These are phyloP conservation scores for Aciculosporium take DNA, from an alignment of 2,329 filamentous ascomycete genomes.

Conservation along the genomic window DNA sequence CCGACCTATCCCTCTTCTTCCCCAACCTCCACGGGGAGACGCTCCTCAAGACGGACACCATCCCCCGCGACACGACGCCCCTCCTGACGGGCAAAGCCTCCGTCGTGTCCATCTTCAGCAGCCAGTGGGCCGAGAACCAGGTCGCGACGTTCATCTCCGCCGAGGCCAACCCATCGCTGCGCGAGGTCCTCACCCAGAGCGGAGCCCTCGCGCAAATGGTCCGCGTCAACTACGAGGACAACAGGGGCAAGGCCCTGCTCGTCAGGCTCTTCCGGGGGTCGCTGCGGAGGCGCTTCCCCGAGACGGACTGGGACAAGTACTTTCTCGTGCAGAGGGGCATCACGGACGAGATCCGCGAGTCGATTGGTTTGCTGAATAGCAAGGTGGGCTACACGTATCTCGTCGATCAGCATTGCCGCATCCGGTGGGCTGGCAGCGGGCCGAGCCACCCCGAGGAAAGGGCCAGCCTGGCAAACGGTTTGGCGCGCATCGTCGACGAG, in stretches of 20 bases:
- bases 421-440: constrained; percentile 86
- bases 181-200: constrained; percentile 41
- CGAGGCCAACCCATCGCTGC: constrained; percentile 54
- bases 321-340: constrained; percentile 46
- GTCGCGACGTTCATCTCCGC: constrained; percentile 54
- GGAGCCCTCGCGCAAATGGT: constrained; percentile 54
- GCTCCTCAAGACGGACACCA: constrained; percentile 40
- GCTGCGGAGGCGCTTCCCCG: constrained; percentile 33
- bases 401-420: constrained; percentile 72
- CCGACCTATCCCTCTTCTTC: constrained; percentile 75
- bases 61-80: constrained; percentile 56
- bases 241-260: constrained; percentile 49
- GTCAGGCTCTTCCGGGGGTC: constrained; percentile 41
- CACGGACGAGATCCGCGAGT: constrained; percentile 46
- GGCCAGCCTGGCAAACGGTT: constrained; percentile 49
- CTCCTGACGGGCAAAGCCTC: constrained; percentile 59
- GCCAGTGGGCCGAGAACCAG: constrained; percentile 75
- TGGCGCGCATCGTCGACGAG: constrained; percentile 49
- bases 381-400: constrained; percentile 93
- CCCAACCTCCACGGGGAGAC: constrained; percentile 80
- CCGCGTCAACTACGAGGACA: constrained; percentile 81
- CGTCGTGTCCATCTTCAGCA: constrained; percentile 69
- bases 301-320: constrained; percentile 44
- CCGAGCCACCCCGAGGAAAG: constrained; percentile 50
- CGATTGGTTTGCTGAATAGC: constrained; percentile 62